These are phyloP conservation scores for Melocanna baccifera DNA, from an alignment of 176 grass and related monocot genomes.

Conservation along the genomic window DNA sequence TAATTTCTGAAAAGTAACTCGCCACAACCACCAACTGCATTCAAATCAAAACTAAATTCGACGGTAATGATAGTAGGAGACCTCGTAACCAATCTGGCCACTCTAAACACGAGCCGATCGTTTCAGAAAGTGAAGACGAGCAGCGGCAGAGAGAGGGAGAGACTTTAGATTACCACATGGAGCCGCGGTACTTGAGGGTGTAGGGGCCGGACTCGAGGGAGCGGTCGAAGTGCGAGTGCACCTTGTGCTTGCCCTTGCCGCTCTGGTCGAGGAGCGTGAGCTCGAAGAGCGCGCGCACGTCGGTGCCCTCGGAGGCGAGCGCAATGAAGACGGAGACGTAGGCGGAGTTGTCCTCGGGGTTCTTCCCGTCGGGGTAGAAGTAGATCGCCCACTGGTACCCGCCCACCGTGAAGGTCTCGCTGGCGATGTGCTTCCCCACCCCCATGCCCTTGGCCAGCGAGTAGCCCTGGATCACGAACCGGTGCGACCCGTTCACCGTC, in stretches of 20 bases:
- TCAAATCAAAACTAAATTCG: neutral
- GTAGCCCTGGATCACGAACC: conserved; percentile 89
- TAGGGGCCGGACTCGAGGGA: conserved; percentile 80
- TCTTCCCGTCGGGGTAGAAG: conserved; percentile 96
- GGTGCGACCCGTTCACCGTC: conserved; percentile 90
- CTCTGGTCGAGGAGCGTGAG: conserved; percentile 92
- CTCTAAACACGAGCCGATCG: neutral
- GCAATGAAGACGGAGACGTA: conserved; percentile 97
- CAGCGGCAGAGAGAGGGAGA: neutral
- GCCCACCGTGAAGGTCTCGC: conserved; percentile 83
- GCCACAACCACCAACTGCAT: neutral
- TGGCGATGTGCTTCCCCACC: conserved; percentile 90
- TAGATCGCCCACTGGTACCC: conserved; percentile 94
- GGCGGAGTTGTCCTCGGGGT: conserved; percentile 83
- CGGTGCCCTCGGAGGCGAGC: conserved; percentile 77
- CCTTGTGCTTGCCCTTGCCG: conserved; percentile 80
- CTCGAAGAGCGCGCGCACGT: conserved; percentile 94
- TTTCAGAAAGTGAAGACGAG: neutral
- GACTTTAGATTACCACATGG: conserved; percentile 74
- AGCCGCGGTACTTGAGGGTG: conserved; percentile 84
- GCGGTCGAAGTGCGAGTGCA: conserved; percentile 84
- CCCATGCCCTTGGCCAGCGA: conserved; percentile 96
- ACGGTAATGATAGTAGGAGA: neutral
- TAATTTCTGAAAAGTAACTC: neutral
- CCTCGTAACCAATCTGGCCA: neutral